Evolutionary conservation across 2,329 filamentous ascomycete species (phyloP).

Genomic region (Fusarium chlamydosporum): DNA sequence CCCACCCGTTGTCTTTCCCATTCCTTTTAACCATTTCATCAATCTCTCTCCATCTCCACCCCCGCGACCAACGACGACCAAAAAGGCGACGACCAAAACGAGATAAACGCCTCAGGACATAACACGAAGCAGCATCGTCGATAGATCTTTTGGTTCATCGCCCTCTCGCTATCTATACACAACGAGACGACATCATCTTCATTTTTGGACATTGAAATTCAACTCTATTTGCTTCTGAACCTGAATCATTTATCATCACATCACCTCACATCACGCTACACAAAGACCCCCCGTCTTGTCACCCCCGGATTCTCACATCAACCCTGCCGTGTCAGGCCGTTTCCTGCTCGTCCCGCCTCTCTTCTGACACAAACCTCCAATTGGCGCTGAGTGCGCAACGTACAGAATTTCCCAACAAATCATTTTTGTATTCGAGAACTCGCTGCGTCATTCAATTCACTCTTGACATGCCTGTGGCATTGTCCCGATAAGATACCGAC

Average conservation of each 20-base stretch:
- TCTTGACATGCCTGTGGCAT: conserved; percentile 33
- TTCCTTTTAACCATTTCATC: conserved; percentile 39
- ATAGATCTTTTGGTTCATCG: neutral
- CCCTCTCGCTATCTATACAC: neutral
- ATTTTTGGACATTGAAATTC: conserved; percentile 2
- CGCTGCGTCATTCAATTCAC: conserved; percentile 19
- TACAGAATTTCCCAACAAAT: conserved; percentile 9
- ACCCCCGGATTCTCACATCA: conserved; percentile 31
- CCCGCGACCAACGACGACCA: conserved; percentile 40
- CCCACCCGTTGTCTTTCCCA: conserved; percentile 29
- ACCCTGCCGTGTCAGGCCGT: conserved; percentile 38
- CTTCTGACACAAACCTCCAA: conserved; percentile 19
- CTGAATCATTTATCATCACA: conserved; percentile 17
- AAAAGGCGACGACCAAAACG: conserved; percentile 11
- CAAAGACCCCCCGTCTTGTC: conserved; percentile 15
- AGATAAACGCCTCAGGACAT: conserved; percentile 12
- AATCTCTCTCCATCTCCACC: conserved; percentile 38
- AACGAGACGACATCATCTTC: neutral
- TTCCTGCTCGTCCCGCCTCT: conserved; percentile 27
- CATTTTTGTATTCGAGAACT: neutral
- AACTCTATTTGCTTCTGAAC: conserved; percentile 9
- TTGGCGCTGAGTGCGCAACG: conserved; percentile 42
- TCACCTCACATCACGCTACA: conserved; percentile 34
- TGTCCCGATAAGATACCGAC: conserved; percentile 40
- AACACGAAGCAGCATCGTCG: neutral